Evolutionary conservation across 805 yeast genomes (phyloP).

Genomic region (Lachancea fermentati): DNA sequence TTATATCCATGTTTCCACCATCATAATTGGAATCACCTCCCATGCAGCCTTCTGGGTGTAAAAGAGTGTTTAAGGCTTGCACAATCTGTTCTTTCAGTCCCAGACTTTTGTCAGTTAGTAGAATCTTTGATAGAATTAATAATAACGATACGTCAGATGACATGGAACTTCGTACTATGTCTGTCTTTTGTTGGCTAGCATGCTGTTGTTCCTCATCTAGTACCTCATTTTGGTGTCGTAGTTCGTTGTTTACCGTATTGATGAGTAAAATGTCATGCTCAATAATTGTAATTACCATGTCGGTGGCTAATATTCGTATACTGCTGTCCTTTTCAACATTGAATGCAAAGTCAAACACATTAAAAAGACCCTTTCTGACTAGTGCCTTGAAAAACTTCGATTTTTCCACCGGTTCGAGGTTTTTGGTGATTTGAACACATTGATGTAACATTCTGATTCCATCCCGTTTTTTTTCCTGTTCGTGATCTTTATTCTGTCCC

Average conservation of each 20-base stretch:
- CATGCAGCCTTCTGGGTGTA: constrained; percentile 48
- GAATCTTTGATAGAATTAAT: constrained; percentile 48
- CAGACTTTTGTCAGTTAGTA: constrained; percentile 56
- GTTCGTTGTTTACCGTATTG: constrained; percentile 27
- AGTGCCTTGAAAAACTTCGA: constrained; percentile 58
- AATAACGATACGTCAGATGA: constrained; percentile 51
- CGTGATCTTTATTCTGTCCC: constrained; percentile 7
- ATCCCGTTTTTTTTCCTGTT: constrained; percentile 43
- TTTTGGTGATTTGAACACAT: constrained; percentile 68
- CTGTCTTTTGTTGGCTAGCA: constrained; percentile 5
- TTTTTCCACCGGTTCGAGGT: constrained; percentile 57
- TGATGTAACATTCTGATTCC: constrained; percentile 79
- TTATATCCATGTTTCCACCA: constrained; percentile 8
- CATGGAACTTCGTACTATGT: background rate
- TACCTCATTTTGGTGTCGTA: constrained; percentile 5
- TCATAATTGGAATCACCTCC: constrained; percentile 17
- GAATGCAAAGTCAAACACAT: constrained; percentile 67
- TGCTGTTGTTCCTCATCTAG: constrained; percentile 11
- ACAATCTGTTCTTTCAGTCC: constrained; percentile 77
- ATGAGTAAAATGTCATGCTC: constrained; percentile 76
- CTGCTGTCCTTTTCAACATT: constrained; percentile 37
- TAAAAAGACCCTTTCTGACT: constrained; percentile 63
- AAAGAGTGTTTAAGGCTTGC: constrained; percentile 71
- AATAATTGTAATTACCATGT: constrained; percentile 69
- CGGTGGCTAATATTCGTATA: constrained; percentile 69